Conservation (phyloP, 306 rosid genomes). For the Fragaria ananassa region DNA sequence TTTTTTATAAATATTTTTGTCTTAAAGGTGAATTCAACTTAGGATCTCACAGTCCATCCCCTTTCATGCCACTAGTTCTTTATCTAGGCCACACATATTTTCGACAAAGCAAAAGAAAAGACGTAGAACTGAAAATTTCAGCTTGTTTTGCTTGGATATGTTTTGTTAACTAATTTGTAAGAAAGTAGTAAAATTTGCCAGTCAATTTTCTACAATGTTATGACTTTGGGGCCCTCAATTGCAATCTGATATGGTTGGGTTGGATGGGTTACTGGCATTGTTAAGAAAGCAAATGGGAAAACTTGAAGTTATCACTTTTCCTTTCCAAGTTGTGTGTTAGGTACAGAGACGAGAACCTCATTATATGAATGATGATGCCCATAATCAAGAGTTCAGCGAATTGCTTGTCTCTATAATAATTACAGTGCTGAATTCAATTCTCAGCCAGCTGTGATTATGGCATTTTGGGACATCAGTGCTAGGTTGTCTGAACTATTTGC, state of each 20-base stretch:
- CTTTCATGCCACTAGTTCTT: neutral
- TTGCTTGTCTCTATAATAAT: neutral
- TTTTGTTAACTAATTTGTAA: neutral
- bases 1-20: neutral
- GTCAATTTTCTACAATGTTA: neutral
- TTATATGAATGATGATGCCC: neutral
- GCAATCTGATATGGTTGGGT: neutral
- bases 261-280: neutral
- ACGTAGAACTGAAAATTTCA: neutral
- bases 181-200: neutral
- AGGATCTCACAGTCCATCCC: neutral
- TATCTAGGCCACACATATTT: neutral
- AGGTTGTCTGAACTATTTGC: neutral
- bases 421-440: neutral
- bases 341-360: neutral
- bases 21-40: neutral
- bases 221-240: neutral
- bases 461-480: constrained; percentile 2
- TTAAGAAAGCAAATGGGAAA: neutral
- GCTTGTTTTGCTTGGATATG: neutral
- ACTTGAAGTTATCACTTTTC: neutral
- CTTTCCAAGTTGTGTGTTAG: neutral
- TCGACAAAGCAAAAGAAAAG: neutral
- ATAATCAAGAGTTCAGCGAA: neutral
- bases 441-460: constrained; percentile 2